Base-by-base conservation (phyloP, 1,284 basidiomycete species). In the Agaricales sp. region DNA sequence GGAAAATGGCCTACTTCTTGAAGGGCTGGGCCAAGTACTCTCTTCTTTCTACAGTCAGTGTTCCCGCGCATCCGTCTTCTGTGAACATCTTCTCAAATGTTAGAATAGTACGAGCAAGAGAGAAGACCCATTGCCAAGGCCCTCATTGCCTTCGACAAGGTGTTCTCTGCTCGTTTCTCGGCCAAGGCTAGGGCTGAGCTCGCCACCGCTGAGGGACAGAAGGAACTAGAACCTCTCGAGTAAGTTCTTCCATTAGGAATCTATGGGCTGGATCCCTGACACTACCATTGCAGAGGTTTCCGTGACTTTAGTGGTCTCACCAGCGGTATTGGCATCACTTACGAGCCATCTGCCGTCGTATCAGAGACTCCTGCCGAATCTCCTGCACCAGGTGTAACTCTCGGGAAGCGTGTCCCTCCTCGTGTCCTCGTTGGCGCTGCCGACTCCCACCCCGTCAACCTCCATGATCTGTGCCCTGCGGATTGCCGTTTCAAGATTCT, bases 91-190 rank as follows among this genome's bases (percentile, higher is more conserved):
- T 14, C 39, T 41, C 20, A 14, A 19, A 21, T 24, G 14, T 35
- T 39, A n/a, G 21, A 20, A 2, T 45, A 87, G 78, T 88, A 89
- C 58, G 80, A 87, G 59, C 62, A 71, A 37, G 87, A 90, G 58
- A 73, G 87, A 37, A 71, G 77, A 44, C 77, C 79, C 61, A 89
- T 82, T 55, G 88, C 86, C 0, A 77, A 86, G 61, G 84, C 91
- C 55, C 71, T 93, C 49, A 92, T 92, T 56, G 62, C 77, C 51
- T 91, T 91, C 56, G 90, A 93, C 63, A 81, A 80, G 61, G 67
- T 82, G 55, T 89, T 82, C 59, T 75, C 85, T 1, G 70, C 75
- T 11, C 65, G 92, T 19, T 90, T 91, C 63, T 88, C 85, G 13
- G 81, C 79, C 43, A 89, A 88, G 64, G 81, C 86, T 4, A 69